Base-by-base conservation (phyloP, 768 basidiomycete genomes). In the Suillus alpinus region DNA sequence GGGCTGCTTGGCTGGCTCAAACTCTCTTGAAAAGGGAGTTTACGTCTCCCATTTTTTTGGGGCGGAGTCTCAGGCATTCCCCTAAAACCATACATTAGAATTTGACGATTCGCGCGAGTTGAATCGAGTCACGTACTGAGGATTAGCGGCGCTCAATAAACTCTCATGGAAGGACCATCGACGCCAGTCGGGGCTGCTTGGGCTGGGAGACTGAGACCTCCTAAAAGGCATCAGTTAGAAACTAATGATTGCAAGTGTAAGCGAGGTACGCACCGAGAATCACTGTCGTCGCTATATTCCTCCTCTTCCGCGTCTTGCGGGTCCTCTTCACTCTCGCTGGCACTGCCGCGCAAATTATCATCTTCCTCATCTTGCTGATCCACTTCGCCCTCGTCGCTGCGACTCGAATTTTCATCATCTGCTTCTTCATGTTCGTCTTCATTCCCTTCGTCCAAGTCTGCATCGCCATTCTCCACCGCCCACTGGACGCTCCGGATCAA, bases 401-500 rank as follows among this genome's bases (percentile, higher is more conserved):
- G 18, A 20, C 20, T 59, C 8, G 31, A 51, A 34, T 39, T 29
- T 5, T 59, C 56, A 59, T 44, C 12, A 5, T 41, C 60, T 32
- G 26, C 49, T 2, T 23, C 40, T n/a, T 31, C 47, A 16, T 49
- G 53, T 12, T 62, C 44, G 3, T 57, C 58, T 29, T 61, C 55
- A 20, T 7, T 9, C n/a, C 50, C 44, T 23, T 36, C 16, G 16
- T 49, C 58, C 3, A 20, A 32, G 13, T 26, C 37, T 4, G 40
- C 51, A 3, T 44, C 49, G 16, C 52, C 41, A 23, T 26, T 5
- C n/a, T 61, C 52, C 43, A 69, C 39, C 37, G 62, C 64, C 12
- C 49, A 49, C 2, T 47, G 59, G 36, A 68, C 69, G 13, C 66
- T 62, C 55, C 61, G 60, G 49, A 73, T 39, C 62, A 72, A 58